A percentile compares a stretch with the other conserved stretches of the same genome.
Conservation (phyloP, 2,329 filamentous ascomycete species). For the Calonectria crousiana region DNA sequence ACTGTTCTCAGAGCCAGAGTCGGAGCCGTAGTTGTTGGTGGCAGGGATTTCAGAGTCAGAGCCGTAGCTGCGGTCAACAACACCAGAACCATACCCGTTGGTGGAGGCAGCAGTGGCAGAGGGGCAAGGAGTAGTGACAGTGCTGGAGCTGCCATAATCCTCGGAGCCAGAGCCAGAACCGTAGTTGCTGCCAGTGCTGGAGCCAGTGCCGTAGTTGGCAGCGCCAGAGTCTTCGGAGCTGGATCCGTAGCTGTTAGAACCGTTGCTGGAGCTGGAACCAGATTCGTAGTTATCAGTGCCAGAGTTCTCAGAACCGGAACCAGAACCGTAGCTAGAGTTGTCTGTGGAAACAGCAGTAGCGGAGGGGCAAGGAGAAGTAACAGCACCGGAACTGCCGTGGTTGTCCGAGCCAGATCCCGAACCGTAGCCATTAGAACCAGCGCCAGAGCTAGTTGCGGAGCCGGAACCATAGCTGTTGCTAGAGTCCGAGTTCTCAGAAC, state of each 20-base stretch:
- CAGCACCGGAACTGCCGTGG: not conserved
- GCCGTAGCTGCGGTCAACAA: too few species aligned
- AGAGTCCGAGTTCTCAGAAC: too few species aligned
- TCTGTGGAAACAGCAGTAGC: not conserved
- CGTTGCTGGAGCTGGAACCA: too few species aligned
- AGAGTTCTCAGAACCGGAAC: not conserved
- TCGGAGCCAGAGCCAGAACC: conserved; percentile 11
- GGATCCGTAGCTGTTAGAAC: not conserved
- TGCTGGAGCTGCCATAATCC: too few species aligned
- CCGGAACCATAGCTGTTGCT: not conserved
- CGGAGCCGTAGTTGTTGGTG: too few species aligned
- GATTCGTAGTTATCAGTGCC: not conserved
- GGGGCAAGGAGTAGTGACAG: too few species aligned
- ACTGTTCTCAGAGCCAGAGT: not conserved
- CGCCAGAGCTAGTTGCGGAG: not conserved
- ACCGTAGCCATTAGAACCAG: not conserved
- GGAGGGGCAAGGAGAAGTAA: not conserved
- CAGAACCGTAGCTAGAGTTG: not conserved
- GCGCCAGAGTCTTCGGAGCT: not conserved
- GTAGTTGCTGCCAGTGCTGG: too few species aligned
- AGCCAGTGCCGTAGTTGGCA: not conserved
- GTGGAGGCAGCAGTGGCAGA: too few species aligned
- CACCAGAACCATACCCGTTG: too few species aligned
- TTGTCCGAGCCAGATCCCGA: not conserved
- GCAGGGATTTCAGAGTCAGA: too few species aligned